Evolutionary conservation across 1,284 basidiomycete species (phyloP).

Genomic region (Melampsora allii-populina): DNA sequence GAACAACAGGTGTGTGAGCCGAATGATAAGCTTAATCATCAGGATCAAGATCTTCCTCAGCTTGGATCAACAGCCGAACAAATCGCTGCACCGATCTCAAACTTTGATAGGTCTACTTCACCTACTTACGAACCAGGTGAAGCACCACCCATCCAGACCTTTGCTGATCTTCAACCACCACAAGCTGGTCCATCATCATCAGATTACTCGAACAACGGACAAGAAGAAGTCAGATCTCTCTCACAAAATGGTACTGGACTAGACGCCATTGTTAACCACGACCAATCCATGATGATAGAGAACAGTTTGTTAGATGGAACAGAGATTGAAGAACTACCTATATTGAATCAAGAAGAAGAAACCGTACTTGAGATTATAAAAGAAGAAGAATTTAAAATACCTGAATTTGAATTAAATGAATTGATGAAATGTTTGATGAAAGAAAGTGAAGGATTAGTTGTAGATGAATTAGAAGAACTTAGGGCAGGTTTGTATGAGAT

Average conservation of each 20-base stretch:
- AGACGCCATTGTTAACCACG: background rate
- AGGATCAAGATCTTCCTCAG: background rate
- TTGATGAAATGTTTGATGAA: background rate
- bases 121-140: constrained; percentile 23
- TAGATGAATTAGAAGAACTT: constrained; percentile 91
- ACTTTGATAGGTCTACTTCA: constrained; percentile 15
- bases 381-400: constrained; percentile 59
- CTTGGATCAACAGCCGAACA: background rate
- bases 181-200: background rate
- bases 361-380: too few species aligned
- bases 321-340: background rate
- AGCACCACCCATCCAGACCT: background rate
- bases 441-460: constrained; percentile 45
- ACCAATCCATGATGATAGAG: background rate
- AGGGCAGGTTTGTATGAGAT: constrained; percentile 74
- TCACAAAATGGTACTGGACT: too few species aligned
- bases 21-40: background rate
- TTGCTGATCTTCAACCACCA: background rate
- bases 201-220: background rate
- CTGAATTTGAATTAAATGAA: constrained; percentile 60
- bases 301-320: background rate
- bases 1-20: background rate
- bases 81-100: background rate
- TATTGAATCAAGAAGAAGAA: background rate
- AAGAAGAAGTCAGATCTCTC: background rate